These are phyloP conservation scores for Xylaria nigripes DNA, from an alignment of 495 filamentous ascomycete species.

Conservation along the genomic window DNA sequence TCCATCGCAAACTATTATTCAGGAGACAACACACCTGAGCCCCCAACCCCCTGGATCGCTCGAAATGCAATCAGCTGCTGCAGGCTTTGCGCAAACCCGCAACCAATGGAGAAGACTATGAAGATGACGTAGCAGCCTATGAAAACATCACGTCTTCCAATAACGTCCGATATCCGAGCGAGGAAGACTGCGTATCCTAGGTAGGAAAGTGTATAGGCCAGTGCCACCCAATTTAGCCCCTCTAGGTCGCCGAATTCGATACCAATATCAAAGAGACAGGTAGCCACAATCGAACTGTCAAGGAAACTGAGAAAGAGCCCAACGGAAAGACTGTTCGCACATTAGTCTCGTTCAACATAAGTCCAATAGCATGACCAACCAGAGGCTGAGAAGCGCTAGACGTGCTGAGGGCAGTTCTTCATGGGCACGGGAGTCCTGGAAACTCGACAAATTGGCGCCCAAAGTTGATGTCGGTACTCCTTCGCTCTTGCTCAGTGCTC, in stretches of 20 bases:
- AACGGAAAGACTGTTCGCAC: slow-evolving; percentile 11
- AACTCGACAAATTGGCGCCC: slow-evolving; percentile 11
- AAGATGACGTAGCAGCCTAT: slow-evolving; percentile 43
- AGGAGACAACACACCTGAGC: slow-evolving; percentile 28
- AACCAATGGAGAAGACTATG: slow-evolving; percentile 46
- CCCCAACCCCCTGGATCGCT: slow-evolving; percentile 39
- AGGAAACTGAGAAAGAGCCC: slow-evolving; percentile 35
- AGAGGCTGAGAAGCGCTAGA: slow-evolving; percentile 15
- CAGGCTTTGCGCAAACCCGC: slow-evolving; percentile 39
- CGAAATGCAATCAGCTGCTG: slow-evolving; percentile 40
- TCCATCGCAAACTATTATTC: background rate
- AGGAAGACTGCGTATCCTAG: slow-evolving; percentile 40
- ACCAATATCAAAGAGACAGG: slow-evolving; percentile 37
- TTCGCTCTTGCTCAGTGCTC: background rate
- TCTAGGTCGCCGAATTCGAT: slow-evolving; percentile 28
- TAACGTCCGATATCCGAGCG: slow-evolving; percentile 44
- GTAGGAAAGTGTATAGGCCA: slow-evolving; percentile 40
- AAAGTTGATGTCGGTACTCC: background rate
- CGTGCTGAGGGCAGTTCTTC: slow-evolving; percentile 15
- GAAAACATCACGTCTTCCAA: slow-evolving; percentile 44
- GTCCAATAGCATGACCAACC: slow-evolving; percentile 11
- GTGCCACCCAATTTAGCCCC: slow-evolving; percentile 38
- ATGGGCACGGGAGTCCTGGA: slow-evolving; percentile 1
- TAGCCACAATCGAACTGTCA: slow-evolving; percentile 41
- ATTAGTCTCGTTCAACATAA: slow-evolving; percentile 10